These are phyloP conservation scores for Nemania serpens DNA, from an alignment of 2,329 filamentous ascomycete species.

Conservation along the genomic window DNA sequence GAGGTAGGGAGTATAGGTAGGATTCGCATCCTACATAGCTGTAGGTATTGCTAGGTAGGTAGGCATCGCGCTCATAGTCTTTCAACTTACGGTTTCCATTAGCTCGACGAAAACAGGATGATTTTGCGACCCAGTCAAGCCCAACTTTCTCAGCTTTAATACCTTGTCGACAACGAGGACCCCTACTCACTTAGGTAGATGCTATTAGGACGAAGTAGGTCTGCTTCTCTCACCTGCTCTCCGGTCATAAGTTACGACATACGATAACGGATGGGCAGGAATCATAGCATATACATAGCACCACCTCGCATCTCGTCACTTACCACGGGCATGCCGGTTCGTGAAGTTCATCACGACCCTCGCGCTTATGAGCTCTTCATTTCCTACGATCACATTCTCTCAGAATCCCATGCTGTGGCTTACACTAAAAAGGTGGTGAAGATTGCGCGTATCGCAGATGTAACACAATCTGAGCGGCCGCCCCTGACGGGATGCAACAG, in stretches of 20 bases:
- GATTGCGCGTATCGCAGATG: too few relatives aligned
- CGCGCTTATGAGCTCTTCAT: not conserved
- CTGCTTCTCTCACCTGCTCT: not conserved
- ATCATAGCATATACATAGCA: conserved; percentile 25
- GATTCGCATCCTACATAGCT: conserved; percentile 1
- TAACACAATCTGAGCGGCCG: not conserved
- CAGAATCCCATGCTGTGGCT: not conserved
- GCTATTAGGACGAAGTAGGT: not conserved
- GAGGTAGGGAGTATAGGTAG: not conserved
- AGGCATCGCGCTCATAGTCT: too few relatives aligned
- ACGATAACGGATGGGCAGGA: conserved; percentile 10
- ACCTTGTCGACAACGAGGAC: too few relatives aligned
- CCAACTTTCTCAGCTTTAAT: not conserved
- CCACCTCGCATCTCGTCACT: conserved; percentile 5
- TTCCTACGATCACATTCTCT: not conserved
- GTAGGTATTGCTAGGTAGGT: not conserved
- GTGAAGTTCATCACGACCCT: not conserved
- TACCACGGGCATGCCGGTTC: not conserved
- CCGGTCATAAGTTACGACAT: conserved; percentile 9
- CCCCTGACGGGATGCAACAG: conserved; percentile 11
- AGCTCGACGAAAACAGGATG: not conserved
- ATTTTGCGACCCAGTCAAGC: not conserved
- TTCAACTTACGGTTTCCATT: not conserved
- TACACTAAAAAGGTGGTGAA: not conserved
- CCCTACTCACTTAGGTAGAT: too few relatives aligned